These are phyloP conservation scores for Zymoseptoria pseudotritici DNA, from an alignment of 2,329 filamentous ascomycete species.

Conservation along the genomic window DNA sequence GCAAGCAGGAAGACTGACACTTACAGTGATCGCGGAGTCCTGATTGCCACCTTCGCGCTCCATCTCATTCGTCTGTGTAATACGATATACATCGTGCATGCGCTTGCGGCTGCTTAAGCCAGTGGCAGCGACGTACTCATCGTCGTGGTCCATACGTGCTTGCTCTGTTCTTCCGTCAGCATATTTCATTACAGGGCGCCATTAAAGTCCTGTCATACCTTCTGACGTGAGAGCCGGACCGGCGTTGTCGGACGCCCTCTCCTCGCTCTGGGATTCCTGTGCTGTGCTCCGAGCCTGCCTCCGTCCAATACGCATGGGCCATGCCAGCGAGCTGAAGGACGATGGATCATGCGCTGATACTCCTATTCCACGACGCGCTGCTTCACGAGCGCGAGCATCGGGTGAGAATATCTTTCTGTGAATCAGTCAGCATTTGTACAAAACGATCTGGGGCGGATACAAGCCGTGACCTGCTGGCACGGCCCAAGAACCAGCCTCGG, in stretches of 20 bases:
- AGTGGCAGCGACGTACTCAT: conserved; percentile 32
- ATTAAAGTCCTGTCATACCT: background rate
- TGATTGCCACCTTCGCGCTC: conserved; percentile 51
- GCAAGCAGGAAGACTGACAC: conserved; percentile 5
- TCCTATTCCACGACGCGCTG: conserved; percentile 52
- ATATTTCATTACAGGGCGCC: background rate
- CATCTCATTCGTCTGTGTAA: conserved; percentile 56
- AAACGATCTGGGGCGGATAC: too few relatives aligned
- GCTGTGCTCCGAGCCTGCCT: conserved; percentile 5
- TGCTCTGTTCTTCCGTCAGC: conserved; percentile 2
- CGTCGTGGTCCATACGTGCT: conserved; percentile 23
- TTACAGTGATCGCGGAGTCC: conserved; percentile 49
- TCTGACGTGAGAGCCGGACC: background rate
- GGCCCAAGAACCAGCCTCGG: too few relatives aligned
- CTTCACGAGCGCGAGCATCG: conserved; percentile 49
- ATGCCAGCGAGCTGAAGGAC: conserved; percentile 35
- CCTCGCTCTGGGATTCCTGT: background rate
- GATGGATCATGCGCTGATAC: conserved; percentile 43
- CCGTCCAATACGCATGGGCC: conserved; percentile 18
- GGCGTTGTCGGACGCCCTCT: background rate
- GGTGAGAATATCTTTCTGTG: conserved; percentile 55
- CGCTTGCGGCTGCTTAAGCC: conserved; percentile 51
- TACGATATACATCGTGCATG: conserved; percentile 54
- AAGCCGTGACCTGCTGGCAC: too few relatives aligned
- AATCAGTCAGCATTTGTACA: too few relatives aligned